phyloP scores from a whole-genome alignment of 371 early-diverging fungal genomes.

The Chytridium lagenaria region DNA sequence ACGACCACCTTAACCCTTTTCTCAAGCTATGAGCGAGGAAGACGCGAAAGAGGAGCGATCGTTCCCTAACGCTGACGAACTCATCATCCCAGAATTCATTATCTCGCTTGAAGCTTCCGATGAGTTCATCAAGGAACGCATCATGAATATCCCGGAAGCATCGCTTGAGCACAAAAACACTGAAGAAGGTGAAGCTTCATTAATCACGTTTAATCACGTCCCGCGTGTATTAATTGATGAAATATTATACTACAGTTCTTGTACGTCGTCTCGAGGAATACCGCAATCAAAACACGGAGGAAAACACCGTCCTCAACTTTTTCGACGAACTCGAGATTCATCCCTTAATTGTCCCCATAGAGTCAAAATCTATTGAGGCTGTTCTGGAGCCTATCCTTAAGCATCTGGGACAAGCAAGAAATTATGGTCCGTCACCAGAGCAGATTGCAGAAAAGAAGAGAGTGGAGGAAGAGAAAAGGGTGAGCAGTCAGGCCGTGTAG shows the following conservation, averaged over 20 bases:
- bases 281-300: constrained; percentile 54
- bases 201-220: neutral
- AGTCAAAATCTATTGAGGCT: constrained; percentile 31
- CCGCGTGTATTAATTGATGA: neutral
- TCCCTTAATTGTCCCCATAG: constrained; percentile 43
- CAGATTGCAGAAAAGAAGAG: constrained; percentile 54
- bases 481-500: too few species aligned
- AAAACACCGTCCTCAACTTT: constrained; percentile 59
- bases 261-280: constrained; percentile 55
- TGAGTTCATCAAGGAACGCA: constrained; percentile 54
- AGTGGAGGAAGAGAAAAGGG: constrained; percentile 46
- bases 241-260: constrained; percentile 36
- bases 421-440: constrained; percentile 62
- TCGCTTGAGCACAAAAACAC: constrained; percentile 54
- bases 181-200: constrained; percentile 51
- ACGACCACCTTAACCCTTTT: too few species aligned
- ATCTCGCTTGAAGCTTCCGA: constrained; percentile 57
- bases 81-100: constrained; percentile 51
- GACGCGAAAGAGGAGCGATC: constrained; percentile 52
- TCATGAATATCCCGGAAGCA: constrained; percentile 60
- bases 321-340: constrained; percentile 64
- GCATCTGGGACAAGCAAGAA: constrained; percentile 55
- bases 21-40: constrained; percentile 48
- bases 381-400: constrained; percentile 47
- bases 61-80: constrained; percentile 42